These are phyloP conservation scores for Cladophialophora bantiana DNA, from an alignment of 2,329 filamentous ascomycete species.

Conservation along the genomic window DNA sequence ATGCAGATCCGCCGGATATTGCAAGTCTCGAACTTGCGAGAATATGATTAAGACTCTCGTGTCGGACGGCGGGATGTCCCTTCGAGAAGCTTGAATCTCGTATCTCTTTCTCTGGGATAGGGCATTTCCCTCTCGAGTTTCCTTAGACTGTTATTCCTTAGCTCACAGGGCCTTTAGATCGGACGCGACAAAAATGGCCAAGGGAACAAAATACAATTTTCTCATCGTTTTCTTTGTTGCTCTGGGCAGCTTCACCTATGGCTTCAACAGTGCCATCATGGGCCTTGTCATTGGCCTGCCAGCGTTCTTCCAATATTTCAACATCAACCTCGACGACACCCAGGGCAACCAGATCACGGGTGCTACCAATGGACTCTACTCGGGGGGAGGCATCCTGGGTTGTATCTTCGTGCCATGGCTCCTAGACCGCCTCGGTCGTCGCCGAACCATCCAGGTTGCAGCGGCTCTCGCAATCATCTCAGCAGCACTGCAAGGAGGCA, in stretches of 20 bases:
- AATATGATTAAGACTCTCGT: slow-evolving; percentile 3
- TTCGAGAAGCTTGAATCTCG: slow-evolving; percentile 3
- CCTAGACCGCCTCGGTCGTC: slow-evolving; percentile 17
- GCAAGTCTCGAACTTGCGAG: neutral
- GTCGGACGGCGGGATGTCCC: slow-evolving; percentile 10
- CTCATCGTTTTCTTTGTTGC: slow-evolving; percentile 29
- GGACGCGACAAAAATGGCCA: neutral
- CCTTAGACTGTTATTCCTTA: neutral
- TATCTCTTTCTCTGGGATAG: neutral
- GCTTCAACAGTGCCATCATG: slow-evolving; percentile 31
- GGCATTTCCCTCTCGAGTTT: neutral
- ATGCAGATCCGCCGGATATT: neutral
- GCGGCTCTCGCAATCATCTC: slow-evolving; percentile 21
- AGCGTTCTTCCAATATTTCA: slow-evolving; percentile 49
- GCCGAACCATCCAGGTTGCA: slow-evolving; percentile 18
- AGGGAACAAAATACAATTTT: slow-evolving; percentile 18
- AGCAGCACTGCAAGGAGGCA: slow-evolving; percentile 23
- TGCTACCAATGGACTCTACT: slow-evolving; percentile 26
- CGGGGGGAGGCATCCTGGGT: slow-evolving; percentile 23
- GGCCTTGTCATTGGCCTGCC: slow-evolving; percentile 27
- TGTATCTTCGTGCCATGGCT: slow-evolving; percentile 24
- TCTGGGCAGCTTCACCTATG: slow-evolving; percentile 29
- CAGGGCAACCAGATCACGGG: slow-evolving; percentile 20
- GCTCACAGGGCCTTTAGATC: neutral
- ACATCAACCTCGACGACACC: slow-evolving; percentile 38